Evolutionary conservation across 768 basidiomycete genomes (phyloP), one percentile per base, ranked within the genome.

Genomic region (Steccherinum ochraceum): DNA sequence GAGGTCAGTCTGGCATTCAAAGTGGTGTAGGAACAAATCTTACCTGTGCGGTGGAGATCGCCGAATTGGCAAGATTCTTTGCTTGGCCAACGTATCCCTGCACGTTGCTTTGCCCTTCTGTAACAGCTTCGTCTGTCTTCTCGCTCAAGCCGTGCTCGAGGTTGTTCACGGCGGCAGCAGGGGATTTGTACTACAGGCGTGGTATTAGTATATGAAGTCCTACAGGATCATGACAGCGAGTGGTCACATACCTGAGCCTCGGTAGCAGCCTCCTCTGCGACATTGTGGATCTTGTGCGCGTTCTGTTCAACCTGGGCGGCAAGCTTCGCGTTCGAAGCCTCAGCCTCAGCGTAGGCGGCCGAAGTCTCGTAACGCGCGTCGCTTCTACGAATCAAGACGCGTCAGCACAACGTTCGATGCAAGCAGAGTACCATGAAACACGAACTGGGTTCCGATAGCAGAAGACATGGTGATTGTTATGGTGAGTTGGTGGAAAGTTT

Each of bases 71-170:
- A 2, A 79, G 45, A 5, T 60, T 64, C 64, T 77, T 82, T 1
- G 77, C 82, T 56, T 81, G 76, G 20, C 80, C 76, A 4, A 84
- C 63, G 56, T 82, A 83, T 0, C 69, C 68, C 5, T 75, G 71
- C 1, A 85, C 70, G 51, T 78, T 74, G 4, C 65, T 62, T 55
- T 78, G 70, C 3, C 83, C 84, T 58, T 86, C 73, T 0, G 69
- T 68, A n/a, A 77, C 79, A 18, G 83, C 84, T 0, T 65, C 64
- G 43, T 81, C 65, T 1, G 77, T 79, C 56, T 68, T 76, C 45
- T 66, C 56, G 52, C 52, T 58, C 12, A 65, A 56, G 18, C 59
- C 57, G 20, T 58, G 54, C 50, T 64, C 58, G 20, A 69, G 62
- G 45, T 64, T 56, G 26, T 65, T 58, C 23, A 67, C 58, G 13